Base-by-base conservation (phyloP, 176 grass and related monocot species). In the Dactylis glomerata region DNA sequence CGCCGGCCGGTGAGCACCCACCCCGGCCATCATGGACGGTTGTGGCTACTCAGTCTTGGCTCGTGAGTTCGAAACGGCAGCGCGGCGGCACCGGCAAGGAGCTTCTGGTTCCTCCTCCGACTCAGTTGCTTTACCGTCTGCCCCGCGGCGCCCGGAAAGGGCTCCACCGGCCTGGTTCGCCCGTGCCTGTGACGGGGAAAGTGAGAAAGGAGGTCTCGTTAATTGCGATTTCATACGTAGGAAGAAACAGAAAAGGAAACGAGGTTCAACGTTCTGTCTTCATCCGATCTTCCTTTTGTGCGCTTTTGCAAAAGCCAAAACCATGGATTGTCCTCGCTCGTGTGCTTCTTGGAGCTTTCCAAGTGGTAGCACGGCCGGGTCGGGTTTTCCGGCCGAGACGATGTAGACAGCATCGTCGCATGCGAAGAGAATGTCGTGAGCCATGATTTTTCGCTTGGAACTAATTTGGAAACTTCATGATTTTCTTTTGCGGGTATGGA, bases 1-100 rank as follows among this genome's bases (percentile, higher is more conserved):
- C 77, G 77, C 68, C 67, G 69, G 72, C 78, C 77, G 78, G 32
- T 75, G 83, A 62, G 69, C 82, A 2, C 83, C 52, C 70, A 36
- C 59, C 19, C 19, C 77, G 23, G 15, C 42, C 38, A 57, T 49
- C 83, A 47, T 75, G 42, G 9, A 55, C 52, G 28, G 80, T 6
- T 3, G 63, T 50, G 13, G n/a, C 80, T 31, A 27, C 19, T 68
- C 44, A 28, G 30, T 81, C 79, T 47, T 3, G n/a, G 9, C 42
- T 77, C 32, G 54, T 47, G 58, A 34, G 71, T n/a, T 80, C 17
- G 57, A 47, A 13, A 47, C 80, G 6, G 64, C 41, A n/a, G 64
- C 32, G 24, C 8, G 11, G 65, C 64, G 11, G 13, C 45, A 2
- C 32, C 65, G 24, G 0, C 17, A 41, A 47, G 24, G n/a, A 59